Base-by-base conservation (phyloP, 148 eudicot genomes). In the Dianthus caryophyllus region DNA sequence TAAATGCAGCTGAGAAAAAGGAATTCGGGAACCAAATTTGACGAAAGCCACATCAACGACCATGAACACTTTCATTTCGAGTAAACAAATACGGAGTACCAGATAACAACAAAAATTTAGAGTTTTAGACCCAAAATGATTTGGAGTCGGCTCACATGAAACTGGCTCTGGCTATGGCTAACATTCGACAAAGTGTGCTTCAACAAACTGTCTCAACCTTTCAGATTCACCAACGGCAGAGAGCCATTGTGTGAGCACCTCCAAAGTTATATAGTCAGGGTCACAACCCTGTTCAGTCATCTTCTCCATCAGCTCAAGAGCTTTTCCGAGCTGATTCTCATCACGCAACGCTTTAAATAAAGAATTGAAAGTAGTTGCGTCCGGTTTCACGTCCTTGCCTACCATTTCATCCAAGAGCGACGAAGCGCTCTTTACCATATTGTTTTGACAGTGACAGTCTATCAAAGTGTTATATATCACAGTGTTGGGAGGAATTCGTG, bases 251-350 rank as follows among this genome's bases (percentile, higher is more conserved):
- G 87, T 84, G 51, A 94, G 90, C 27, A 83, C 71, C 66, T 83
- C 92, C 84, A 90, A 75, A 46, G 99, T 88, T 53, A 89, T 73
- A 67, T 80, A 82, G 71, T 93, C 90, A 36, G 95, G 96, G 74
- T 68, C 70, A 78, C 92, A 88, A 44, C 74, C 88, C 29, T 77
- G 73, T 66, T 86, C 75, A 27, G 66, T 77, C 99, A 90, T 90
- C 68, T 76, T 84, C 52, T 86, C 90, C 97, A 90, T 90, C 30
- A 83, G 78, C 68, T 83, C 78, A 13, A 84, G 66, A 52, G 96
- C 96, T 71, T 79, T 81, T 30, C 82, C 83, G 26, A 86, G 68
- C 80, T 68, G 50, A 71, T 85, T 82, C 70, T 69, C 80, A 26
- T 84, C 87, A 61, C 74, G 58, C 46, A 88, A 81, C 36, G 86